These are phyloP conservation scores for Tuber aestivum DNA, from an alignment of 495 filamentous ascomycete genomes.

Conservation along the genomic window DNA sequence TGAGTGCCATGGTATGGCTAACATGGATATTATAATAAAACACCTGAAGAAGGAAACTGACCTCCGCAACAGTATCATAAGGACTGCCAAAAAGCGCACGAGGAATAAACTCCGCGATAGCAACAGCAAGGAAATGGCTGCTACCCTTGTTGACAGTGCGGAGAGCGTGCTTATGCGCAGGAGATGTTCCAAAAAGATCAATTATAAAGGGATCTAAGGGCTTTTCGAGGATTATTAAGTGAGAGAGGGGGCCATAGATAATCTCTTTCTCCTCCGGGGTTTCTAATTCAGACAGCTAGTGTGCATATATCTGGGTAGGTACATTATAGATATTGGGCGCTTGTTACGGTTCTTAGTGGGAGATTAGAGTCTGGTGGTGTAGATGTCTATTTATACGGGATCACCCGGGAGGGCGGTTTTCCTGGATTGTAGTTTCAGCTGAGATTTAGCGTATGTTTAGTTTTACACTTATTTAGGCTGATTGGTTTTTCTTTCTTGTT, in stretches of 20 bases:
- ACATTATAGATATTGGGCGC: background rate
- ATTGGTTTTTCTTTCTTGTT: background rate
- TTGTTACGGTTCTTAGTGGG: background rate
- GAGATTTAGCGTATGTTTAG: background rate
- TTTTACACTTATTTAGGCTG: background rate
- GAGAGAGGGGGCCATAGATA: background rate
- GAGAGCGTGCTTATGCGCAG: conserved; percentile 65
- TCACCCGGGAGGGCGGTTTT: background rate
- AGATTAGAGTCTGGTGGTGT: background rate
- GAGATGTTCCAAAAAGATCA: conserved; percentile 72
- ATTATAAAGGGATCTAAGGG: conserved; percentile 64
- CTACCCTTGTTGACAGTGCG: conserved; percentile 65
- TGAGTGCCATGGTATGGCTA: background rate
- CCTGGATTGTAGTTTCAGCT: background rate
- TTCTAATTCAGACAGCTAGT: background rate
- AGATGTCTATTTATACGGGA: background rate
- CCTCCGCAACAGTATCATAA: conserved; percentile 54
- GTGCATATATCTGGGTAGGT: background rate
- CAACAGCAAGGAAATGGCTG: conserved; percentile 53
- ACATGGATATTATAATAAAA: conserved; percentile 49
- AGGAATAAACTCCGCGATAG: conserved; percentile 55
- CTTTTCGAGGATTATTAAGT: conserved; percentile 47
- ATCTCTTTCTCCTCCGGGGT: background rate
- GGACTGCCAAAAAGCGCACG: conserved; percentile 48
- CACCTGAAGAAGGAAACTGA: conserved; percentile 51